A percentile compares a stretch with the other conserved stretches of the same genome.
These are phyloP conservation scores for Gyromitra esculenta DNA, from an alignment of 2,329 filamentous ascomycete species.

Conservation along the genomic window DNA sequence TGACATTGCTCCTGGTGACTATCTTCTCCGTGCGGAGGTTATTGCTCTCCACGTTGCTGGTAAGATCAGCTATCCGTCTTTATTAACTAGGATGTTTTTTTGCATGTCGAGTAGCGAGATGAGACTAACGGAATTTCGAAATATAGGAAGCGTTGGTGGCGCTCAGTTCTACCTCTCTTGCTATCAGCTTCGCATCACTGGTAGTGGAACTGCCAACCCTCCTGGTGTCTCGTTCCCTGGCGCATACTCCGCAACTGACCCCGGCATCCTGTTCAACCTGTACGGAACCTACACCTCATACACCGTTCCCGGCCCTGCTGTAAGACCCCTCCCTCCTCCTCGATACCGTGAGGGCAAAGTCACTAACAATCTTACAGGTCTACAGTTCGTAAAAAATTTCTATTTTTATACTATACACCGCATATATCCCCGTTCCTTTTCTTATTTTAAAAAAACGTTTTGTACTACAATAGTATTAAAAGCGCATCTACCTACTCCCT, in stretches of 20 bases:
- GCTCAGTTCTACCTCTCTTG: conserved; percentile 62
- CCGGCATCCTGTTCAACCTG: conserved; percentile 65
- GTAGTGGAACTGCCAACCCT: conserved; percentile 62
- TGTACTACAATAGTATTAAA: conserved; percentile 21
- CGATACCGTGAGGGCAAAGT: neutral
- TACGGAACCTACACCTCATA: conserved; percentile 60
- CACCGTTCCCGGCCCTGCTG: conserved; percentile 61
- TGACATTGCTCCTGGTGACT: conserved; percentile 67
- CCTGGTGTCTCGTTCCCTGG: conserved; percentile 64
- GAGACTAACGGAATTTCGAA: conserved; percentile 17
- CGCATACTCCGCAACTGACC: conserved; percentile 64
- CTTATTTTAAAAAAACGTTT: neutral
- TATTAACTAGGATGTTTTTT: neutral
- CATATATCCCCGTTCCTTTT: neutral
- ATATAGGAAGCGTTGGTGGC: conserved; percentile 60
- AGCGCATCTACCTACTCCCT: neutral
- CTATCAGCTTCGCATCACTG: conserved; percentile 64
- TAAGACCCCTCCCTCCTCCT: conserved; percentile 47
- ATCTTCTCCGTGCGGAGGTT: conserved; percentile 67
- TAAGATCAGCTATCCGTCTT: conserved; percentile 1
- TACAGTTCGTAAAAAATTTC: conserved; percentile 38
- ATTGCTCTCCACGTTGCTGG: conserved; percentile 67
- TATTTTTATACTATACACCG: neutral
- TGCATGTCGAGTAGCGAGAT: neutral
- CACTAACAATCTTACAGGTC: conserved; percentile 35